Percentiles rank a stretch among this genome's conserved stretches.
Conservation (phyloP, 352 stramenopile species). For the Phytophthora sp. region DNA sequence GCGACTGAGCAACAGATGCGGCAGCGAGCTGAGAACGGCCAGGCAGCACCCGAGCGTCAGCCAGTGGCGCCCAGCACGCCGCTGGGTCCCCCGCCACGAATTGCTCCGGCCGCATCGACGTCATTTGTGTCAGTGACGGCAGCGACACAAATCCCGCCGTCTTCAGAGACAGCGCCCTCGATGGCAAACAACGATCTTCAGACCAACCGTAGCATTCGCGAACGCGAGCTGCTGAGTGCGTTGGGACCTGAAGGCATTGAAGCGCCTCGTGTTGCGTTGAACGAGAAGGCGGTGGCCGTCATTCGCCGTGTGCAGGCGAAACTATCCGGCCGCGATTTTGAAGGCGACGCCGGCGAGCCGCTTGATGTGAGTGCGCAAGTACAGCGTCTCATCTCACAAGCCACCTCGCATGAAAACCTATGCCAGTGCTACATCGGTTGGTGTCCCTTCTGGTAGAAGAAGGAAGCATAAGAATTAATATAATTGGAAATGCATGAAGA, state of each 20-base stretch:
- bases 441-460: conserved; percentile 90
- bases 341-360: conserved; percentile 64
- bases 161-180: conserved; percentile 51
- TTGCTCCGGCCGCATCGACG: conserved; percentile 28
- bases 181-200: conserved; percentile 51
- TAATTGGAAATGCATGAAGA: too few species aligned
- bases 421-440: conserved; percentile 99
- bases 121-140: conserved; percentile 54
- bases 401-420: conserved; percentile 98
- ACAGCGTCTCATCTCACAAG: conserved; percentile 97
- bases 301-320: conserved; percentile 99
- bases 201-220: conserved; percentile 80
- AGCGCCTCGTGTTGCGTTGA: conserved; percentile 89
- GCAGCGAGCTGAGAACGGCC: conserved; percentile 18
- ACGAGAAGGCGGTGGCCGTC: conserved; percentile 96
- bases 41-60: conserved; percentile 20
- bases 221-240: conserved; percentile 80
- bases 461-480: conserved; percentile 14
- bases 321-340: conserved; percentile 98
- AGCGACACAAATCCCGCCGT: conserved; percentile 37
- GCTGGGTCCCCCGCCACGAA: conserved; percentile 28
- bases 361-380: conserved; percentile 88
- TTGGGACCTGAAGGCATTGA: conserved; percentile 81
- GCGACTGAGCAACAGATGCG: conserved; percentile 14
- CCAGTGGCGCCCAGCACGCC: conserved; percentile 23